Evolutionary conservation across 192 early-diverging fungal species (phyloP).

Genomic region (Chytriomyces sp.): DNA sequence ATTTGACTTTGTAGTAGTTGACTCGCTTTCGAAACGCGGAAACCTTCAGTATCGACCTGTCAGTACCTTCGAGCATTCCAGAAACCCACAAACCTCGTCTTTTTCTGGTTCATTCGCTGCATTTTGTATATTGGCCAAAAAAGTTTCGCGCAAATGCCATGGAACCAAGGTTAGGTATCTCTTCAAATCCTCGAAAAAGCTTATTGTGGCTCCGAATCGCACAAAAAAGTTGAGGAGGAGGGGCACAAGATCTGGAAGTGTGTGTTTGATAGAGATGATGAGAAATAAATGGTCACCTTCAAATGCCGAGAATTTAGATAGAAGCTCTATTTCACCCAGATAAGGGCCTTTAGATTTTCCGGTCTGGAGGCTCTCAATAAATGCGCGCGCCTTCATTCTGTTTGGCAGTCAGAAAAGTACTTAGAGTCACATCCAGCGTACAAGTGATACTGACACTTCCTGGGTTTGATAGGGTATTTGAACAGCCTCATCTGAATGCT

Average conservation of each 20-base stretch:
- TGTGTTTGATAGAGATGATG: neutral
- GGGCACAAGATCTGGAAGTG: constrained; percentile 2
- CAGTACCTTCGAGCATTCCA: neutral
- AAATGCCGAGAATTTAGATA: constrained; percentile 13
- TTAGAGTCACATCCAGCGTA: neutral
- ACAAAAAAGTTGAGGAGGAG: constrained; percentile 60
- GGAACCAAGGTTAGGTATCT: constrained; percentile 48
- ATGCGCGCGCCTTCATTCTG: neutral
- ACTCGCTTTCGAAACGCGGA: constrained; percentile 11
- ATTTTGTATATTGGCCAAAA: neutral
- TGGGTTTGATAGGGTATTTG: neutral
- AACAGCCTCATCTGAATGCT: constrained; percentile 34
- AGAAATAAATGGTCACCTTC: neutral
- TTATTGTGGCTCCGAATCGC: constrained; percentile 64
- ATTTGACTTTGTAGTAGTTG: constrained; percentile 23
- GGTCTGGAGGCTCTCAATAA: constrained; percentile 6
- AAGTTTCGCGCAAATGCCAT: neutral
- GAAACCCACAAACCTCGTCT: neutral
- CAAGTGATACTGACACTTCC: constrained; percentile 1
- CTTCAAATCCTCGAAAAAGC: constrained; percentile 78
- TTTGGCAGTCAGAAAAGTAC: too few species aligned
- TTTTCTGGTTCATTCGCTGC: neutral
- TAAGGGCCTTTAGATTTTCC: constrained; percentile 69
- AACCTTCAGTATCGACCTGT: constrained; percentile 31
- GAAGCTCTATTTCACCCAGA: constrained; percentile 69